Base-by-base conservation (phyloP, 306 rosid genomes). In the Glycyrrhiza uralensis region DNA sequence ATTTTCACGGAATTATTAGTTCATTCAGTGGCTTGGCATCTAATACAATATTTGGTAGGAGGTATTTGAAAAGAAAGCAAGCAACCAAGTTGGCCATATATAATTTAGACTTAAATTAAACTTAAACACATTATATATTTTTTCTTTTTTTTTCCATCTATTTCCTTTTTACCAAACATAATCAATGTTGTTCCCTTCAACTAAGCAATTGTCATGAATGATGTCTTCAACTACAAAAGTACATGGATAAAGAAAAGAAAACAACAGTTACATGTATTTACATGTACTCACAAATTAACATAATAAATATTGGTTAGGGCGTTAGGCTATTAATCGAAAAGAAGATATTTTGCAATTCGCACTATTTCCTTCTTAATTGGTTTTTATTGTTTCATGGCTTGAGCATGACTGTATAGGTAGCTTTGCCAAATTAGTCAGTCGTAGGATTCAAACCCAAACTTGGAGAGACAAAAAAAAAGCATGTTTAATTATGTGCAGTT, bases 161-260 rank as follows among this genome's bases (percentile, higher is more conserved):
- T 17, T 49, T 76, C 35, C 65, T 69, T 69, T 61, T 68, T 32
- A 78, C 62, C 73, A 78, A 71, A 63, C 66, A 68, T 58, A 45
- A 51, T 69, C 23, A 61, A 28, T 77, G 77, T 19, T 26, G 55
- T 77, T 69, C 51, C 61, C 81, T 60, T 50, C 77, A 11, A 28
- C 73, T 13, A 41, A 65, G 66, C 64, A 0, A 55, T 18, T 45
- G 62, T 36, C 61, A 46, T 46, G 57, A 66, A 72, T 64, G 47
- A 65, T 65, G 38, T 28, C 26, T 60, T 41, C 12, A 63, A 38
- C 55, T 52, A 61, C 44, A 77, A 58, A 58, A 14, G 39, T 50
- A 36, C 38, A 51, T 22, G 23, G 19, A 51, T 22, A 38, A 47
- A 46, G 32, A 9, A 23, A 45, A 65, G 45, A 61, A 13, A 38